Evolutionary conservation across 129 eudicot species (phyloP), one percentile per base, ranked within the genome.

Genomic region (Scalesia atractyloides): DNA sequence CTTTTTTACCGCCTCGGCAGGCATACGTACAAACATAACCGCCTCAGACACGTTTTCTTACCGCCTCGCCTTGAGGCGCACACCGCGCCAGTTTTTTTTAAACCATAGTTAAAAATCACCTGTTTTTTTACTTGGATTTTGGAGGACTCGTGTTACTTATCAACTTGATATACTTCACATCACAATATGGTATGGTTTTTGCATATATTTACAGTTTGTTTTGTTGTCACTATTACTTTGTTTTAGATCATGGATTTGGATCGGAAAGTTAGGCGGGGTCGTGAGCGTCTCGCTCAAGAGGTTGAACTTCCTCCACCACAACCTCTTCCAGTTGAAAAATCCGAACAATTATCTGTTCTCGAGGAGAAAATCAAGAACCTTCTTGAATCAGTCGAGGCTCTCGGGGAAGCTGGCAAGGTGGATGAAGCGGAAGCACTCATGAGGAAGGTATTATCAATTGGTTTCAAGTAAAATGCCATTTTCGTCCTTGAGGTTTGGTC

Each of bases 391-490:
- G 99, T 88, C 58, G 99, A 94, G 86, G 84, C 96, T 12, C 96
- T 94, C 75, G 99, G 99, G 69, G 99, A 94, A 88, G 96, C 88
- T 54, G 99, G 99, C 69, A 94, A 90, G 73, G 97, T 94, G 54
- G 99, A 94, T 84, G 99, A 94, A 86, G 99, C 99, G 9, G 99
- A 88, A 76, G 99, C 99, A 58, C 99, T 94, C 19, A 94, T 94
- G 97, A 86, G 97, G 78, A 94, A 94, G 97, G 99, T 93, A 68
- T 10, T 36, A 54, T 13, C 71, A 73, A 62, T 67, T 41, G 19
- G 66, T 60, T 64, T 46, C 33, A 2, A 24, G 26, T 24, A 24
- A 24, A 24, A 24, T 24, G 26, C 26, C 26, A 24, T 24, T 24
- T 24, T 24, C 26, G 26, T 24, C 26, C 1, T 2, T 2, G 26